A percentile compares a stretch with the other conserved stretches of the same genome.
Evolutionary conservation across 257 asterid species (phyloP).

Genomic region (Asclepias syriaca): DNA sequence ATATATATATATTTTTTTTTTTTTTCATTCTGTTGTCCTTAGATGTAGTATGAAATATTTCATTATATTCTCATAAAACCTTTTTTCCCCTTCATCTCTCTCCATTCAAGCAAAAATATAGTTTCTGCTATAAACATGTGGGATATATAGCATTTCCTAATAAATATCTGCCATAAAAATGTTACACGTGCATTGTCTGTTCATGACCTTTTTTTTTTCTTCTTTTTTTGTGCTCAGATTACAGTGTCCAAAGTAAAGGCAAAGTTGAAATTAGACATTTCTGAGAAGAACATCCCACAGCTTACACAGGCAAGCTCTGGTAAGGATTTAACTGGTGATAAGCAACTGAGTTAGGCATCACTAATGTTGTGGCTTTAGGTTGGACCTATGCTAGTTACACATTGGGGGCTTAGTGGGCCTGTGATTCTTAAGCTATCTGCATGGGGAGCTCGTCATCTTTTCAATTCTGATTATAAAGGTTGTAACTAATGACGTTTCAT

Average conservation of each 20-base stretch:
- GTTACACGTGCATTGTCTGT: neutral
- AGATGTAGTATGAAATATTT: neutral
- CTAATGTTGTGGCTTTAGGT: constrained; percentile 42
- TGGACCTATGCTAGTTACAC: constrained; percentile 92
- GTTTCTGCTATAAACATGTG: neutral
- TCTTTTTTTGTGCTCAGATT: constrained; percentile 31
- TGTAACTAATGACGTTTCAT: constrained; percentile 6
- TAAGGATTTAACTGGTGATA: constrained; percentile 14
- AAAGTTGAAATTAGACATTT: constrained; percentile 54
- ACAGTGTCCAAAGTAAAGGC: constrained; percentile 79
- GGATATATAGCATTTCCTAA: neutral
- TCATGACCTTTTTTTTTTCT: neutral
- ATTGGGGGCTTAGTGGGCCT: constrained; percentile 99
- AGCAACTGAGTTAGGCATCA: constrained; percentile 17
- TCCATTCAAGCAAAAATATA: neutral
- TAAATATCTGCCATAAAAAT: neutral
- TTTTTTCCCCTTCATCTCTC: neutral
- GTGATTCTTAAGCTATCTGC: constrained; percentile 90
- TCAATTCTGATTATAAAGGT: constrained; percentile 75
- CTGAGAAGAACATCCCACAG: constrained; percentile 57
- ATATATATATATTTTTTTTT: neutral
- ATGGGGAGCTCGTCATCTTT: constrained; percentile 94
- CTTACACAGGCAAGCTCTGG: constrained; percentile 71
- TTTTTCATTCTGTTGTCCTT: neutral
- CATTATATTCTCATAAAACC: neutral